Base-by-base conservation (phyloP, 179 eudicot genomes). In the Silene vulgaris region DNA sequence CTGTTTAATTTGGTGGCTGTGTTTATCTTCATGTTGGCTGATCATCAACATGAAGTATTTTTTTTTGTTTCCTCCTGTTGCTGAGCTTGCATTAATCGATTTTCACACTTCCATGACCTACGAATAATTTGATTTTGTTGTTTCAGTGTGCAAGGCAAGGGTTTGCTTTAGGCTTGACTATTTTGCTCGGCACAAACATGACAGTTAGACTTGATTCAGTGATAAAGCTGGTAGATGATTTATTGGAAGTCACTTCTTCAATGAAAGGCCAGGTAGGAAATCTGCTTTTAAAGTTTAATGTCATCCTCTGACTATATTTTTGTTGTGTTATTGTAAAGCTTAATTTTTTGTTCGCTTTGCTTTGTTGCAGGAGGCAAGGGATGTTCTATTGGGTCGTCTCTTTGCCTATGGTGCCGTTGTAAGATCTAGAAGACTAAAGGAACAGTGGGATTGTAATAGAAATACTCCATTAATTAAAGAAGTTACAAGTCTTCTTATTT, bases 91-190 rank as follows among this genome's bases (percentile, higher is more conserved):
- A 5, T 74, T 77, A 57, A 11, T 13, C n/a, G 14, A 12, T 50
- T 50, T 50, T 35, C 8, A 35, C 6, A 35, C 6, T 35, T 35
- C 40, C 40, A 5, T 35, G 40, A 35, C 40, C n/a, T 71, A 17
- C 7, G 9, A 1, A 26, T 50, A n/a, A 35, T 56, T 69, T 50
- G 65, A 30, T 74, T 28, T 69, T 71, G 72, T 14, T 83, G 82
- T 52, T 52, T 23, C 86, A 94, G 98, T 94, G 94, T 84, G 98
- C 98, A 78, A 86, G 98, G 78, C 98, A 92, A 87, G 98, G 98
- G 52, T 94, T 94, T 88, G 97, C 98, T 56, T 81, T 92, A 83
- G 97, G 92, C 9, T 82, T 94, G 84, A 85, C 97, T 56, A 62
- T 87, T 74, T 82, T 94, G 86, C 86, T 90, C 75, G 86, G 84